phyloP scores from a whole-genome alignment of 257 asterid species.

The Solanum etuberosum region DNA sequence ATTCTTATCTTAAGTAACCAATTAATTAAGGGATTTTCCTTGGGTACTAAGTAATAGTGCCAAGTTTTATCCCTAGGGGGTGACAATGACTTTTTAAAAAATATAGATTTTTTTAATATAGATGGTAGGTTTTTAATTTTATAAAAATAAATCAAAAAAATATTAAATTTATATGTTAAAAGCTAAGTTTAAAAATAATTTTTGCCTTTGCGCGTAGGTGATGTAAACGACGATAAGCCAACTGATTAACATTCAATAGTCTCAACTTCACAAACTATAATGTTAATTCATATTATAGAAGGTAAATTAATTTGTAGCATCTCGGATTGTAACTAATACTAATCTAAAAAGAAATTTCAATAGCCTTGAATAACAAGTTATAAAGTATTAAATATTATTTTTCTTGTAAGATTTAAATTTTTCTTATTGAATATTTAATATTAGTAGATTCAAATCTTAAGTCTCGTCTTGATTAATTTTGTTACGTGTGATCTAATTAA shows the following conservation, averaged over 20 bases:
- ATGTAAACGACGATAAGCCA: background rate
- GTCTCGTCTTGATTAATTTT: background rate
- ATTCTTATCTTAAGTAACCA: background rate
- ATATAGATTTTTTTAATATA: no score
- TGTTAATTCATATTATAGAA: background rate
- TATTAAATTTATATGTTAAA: background rate
- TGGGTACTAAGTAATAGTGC: background rate
- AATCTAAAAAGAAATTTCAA: background rate
- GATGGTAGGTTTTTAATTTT: no score
- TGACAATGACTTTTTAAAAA: no score
- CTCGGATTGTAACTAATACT: background rate
- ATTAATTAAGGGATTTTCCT: background rate
- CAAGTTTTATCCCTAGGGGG: no score
- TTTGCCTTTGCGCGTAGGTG: background rate
- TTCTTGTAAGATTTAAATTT: background rate
- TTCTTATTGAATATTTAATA: background rate
- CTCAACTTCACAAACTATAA: background rate
- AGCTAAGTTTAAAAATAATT: no score
- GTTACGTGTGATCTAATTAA: background rate
- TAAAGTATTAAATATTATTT: background rate
- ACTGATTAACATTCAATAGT: no score
- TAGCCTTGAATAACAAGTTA: background rate
- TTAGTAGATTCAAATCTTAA: no score
- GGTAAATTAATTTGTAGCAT: background rate
- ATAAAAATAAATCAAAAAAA: no score